These are phyloP conservation scores for Diplodia mutila DNA, from an alignment of 2,329 filamentous ascomycete genomes.

Conservation along the genomic window DNA sequence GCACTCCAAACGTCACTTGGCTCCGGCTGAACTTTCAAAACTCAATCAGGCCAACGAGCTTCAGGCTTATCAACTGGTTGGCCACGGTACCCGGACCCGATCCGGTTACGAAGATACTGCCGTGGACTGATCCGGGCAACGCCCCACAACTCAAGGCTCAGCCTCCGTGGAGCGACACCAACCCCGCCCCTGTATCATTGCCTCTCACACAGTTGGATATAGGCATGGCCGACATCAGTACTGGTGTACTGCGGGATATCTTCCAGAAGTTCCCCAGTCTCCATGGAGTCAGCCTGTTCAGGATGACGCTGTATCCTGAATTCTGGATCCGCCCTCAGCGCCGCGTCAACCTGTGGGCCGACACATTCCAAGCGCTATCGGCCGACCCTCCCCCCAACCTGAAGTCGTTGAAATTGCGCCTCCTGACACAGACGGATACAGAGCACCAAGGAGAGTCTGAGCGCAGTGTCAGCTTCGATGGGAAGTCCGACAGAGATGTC, in stretches of 20 bases:
- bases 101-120: not conserved
- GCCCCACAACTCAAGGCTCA: not conserved
- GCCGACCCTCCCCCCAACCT: not conserved
- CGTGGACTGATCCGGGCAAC: not conserved
- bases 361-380: not conserved
- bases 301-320: not conserved
- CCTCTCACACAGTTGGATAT: not conserved
- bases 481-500: not conserved
- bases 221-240: not conserved
- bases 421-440: not conserved
- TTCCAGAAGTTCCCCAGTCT: not conserved
- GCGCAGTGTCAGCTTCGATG: not conserved
- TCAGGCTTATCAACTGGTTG: not conserved
- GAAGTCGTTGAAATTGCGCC: not conserved
- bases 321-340: not conserved
- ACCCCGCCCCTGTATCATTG: not conserved
- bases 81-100: not conserved
- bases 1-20: conserved; percentile 51
- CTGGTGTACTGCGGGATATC: not conserved
- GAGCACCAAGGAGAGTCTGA: not conserved
- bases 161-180: not conserved
- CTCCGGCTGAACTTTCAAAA: conserved; percentile 57
- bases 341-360: not conserved
- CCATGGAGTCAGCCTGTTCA: not conserved
- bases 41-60: not conserved